Conservation (phyloP, 805 yeast genomes). For the Hanseniaspora lachancei region DNA sequence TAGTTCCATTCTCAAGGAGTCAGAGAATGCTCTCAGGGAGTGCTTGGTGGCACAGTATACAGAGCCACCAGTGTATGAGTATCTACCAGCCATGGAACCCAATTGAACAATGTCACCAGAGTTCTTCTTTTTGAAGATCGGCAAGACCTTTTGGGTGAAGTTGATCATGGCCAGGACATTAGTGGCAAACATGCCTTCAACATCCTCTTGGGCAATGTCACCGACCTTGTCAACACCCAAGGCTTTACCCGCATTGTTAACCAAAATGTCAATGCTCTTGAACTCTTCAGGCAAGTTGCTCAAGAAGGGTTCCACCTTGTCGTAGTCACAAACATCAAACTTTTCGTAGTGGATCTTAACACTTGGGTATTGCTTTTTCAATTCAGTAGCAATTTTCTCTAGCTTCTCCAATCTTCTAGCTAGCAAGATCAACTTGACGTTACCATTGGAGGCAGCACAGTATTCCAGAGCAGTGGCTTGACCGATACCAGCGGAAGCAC, state of each 20-base stretch:
- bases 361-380: slow-evolving; percentile 36
- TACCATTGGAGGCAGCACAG: slow-evolving; percentile 61
- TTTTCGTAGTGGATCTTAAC: slow-evolving; percentile 34
- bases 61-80: slow-evolving; percentile 67
- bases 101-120: slow-evolving; percentile 61
- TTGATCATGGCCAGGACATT: slow-evolving; percentile 79
- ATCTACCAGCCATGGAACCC: slow-evolving; percentile 71
- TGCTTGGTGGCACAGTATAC: slow-evolving; percentile 67
- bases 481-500: slow-evolving; percentile 95
- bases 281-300: slow-evolving; percentile 44
- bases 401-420: slow-evolving; percentile 66
- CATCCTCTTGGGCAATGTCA: slow-evolving; percentile 46
- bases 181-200: slow-evolving; percentile 66
- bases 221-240: slow-evolving; percentile 71
- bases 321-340: slow-evolving; percentile 47
- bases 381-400: slow-evolving; percentile 34
- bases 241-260: slow-evolving; percentile 73
- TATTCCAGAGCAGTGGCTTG: slow-evolving; percentile 80
- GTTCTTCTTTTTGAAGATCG: slow-evolving; percentile 55
- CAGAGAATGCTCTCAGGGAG: slow-evolving; percentile 58
- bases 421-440: slow-evolving; percentile 54
- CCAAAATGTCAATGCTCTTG: slow-evolving; percentile 49
- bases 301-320: slow-evolving; percentile 40
- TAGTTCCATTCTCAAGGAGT: slow-evolving; percentile 60
- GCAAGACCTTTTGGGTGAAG: slow-evolving; percentile 67